Conservation (phyloP, 2,329 filamentous ascomycete genomes). For the Penicillium glabrum region DNA sequence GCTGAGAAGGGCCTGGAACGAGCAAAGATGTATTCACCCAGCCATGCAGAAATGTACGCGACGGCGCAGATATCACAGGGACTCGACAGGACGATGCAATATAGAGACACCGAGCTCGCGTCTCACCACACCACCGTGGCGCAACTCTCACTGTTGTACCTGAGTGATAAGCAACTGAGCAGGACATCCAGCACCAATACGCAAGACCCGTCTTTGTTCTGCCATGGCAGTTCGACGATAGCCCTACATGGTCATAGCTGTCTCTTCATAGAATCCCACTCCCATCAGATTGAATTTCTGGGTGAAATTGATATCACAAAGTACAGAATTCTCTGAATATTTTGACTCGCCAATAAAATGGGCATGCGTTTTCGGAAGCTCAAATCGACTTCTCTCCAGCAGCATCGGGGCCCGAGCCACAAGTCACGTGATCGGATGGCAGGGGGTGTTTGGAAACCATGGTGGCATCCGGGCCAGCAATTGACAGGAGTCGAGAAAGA, state of each 20-base stretch:
- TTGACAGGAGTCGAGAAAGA: neutral
- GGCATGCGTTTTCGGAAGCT: neutral
- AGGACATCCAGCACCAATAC: no score
- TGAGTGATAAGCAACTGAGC: no score
- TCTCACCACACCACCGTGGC: no score
- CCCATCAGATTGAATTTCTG: neutral
- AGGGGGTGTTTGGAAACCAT: neutral
- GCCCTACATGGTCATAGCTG: neutral
- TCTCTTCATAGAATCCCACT: neutral
- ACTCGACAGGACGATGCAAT: no score
- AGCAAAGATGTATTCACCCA: no score
- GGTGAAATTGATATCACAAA: neutral
- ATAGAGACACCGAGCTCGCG: no score
- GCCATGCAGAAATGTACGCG: no score
- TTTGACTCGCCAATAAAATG: neutral
- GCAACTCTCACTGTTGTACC: no score
- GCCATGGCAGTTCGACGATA: no score
- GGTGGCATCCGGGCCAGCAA: neutral
- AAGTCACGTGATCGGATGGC: neutral
- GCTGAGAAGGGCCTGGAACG: no score
- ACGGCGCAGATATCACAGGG: no score
- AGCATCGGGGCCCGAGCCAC: neutral
- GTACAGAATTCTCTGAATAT: neutral
- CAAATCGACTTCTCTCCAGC: neutral
- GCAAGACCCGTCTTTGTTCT: no score